phyloP scores from a whole-genome alignment of 75 land plant species.

The Cryptomeria japonica region DNA sequence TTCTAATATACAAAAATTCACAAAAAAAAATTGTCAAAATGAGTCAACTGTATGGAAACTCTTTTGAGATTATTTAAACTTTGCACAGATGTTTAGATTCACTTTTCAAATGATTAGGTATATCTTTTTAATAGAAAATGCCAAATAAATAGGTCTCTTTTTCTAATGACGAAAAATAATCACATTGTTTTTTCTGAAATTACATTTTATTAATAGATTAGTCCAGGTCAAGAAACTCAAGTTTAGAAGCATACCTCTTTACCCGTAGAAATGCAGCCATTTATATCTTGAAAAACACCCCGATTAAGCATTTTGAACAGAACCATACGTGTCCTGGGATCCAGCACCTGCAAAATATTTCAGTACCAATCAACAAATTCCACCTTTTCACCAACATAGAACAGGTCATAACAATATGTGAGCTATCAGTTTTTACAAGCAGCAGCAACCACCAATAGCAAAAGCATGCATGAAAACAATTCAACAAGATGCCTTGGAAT shows the following conservation, averaged over 20 bases:
- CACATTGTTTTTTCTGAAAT: background rate
- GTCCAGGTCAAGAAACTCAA: background rate
- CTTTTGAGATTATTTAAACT: background rate
- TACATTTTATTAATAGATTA: background rate
- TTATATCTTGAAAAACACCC: slow-evolving; percentile 84
- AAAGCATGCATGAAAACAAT: background rate
- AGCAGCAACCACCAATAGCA: background rate
- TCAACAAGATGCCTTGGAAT: background rate
- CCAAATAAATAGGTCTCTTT: background rate
- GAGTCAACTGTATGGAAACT: background rate
- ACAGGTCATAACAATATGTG: background rate
- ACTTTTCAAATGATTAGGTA: background rate
- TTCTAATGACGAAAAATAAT: background rate
- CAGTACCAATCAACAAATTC: background rate
- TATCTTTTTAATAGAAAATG: background rate
- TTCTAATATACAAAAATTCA: background rate
- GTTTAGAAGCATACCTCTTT: slow-evolving; percentile 67
- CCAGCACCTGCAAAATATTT: slow-evolving; percentile 71
- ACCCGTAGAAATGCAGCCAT: slow-evolving; percentile 99
- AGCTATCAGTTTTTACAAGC: background rate
- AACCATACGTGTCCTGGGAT: slow-evolving; percentile 95
- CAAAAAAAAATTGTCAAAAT: background rate
- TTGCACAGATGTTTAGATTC: background rate
- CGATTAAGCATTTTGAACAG: slow-evolving; percentile 96
- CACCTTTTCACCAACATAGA: background rate